Conservation (phyloP, 768 basidiomycete species). For the Baorangia bicolor region DNA sequence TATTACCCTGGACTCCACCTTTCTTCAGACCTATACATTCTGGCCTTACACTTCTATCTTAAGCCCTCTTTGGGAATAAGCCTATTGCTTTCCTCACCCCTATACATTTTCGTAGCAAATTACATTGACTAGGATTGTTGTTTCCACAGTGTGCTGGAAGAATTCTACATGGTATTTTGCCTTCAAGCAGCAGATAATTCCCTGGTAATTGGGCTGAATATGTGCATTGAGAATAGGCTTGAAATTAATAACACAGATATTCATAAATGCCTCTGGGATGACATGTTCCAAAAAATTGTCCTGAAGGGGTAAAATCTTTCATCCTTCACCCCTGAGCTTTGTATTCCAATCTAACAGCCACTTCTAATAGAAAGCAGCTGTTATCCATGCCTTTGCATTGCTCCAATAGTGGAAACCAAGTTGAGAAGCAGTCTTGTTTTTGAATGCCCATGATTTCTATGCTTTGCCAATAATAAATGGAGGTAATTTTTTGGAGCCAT, state of each 20-base stretch:
- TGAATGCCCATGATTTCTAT: not conserved
- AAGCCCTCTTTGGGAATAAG: too few species aligned
- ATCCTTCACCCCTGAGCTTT: not conserved
- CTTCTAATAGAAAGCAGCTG: not conserved
- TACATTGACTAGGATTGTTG: too few species aligned
- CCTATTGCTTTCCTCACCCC: too few species aligned
- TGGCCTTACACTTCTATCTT: too few species aligned
- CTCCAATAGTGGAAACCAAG: constrained; percentile 1
- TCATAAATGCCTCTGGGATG: constrained; percentile 31
- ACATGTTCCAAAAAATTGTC: constrained; percentile 14
- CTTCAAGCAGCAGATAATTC: constrained; percentile 29
- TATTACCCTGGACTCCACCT: too few species aligned
- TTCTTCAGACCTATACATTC: too few species aligned
- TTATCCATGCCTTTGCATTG: constrained; percentile 8
- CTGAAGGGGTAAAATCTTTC: constrained; percentile 1
- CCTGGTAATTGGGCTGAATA: constrained; percentile 37
- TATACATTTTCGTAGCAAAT: too few species aligned
- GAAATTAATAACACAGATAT: constrained; percentile 15
- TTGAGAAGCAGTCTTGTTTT: not conserved
- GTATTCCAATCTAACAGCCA: constrained; percentile 4
- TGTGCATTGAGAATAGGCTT: constrained; percentile 38
- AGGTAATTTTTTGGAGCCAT: constrained; percentile 33
- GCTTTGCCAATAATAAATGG: constrained; percentile 34
- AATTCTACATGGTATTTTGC: constrained; percentile 31
- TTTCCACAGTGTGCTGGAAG: too few species aligned